These are phyloP conservation scores for Rutidosis leptorrhynchoides DNA, from an alignment of 129 eudicot genomes.

Conservation along the genomic window DNA sequence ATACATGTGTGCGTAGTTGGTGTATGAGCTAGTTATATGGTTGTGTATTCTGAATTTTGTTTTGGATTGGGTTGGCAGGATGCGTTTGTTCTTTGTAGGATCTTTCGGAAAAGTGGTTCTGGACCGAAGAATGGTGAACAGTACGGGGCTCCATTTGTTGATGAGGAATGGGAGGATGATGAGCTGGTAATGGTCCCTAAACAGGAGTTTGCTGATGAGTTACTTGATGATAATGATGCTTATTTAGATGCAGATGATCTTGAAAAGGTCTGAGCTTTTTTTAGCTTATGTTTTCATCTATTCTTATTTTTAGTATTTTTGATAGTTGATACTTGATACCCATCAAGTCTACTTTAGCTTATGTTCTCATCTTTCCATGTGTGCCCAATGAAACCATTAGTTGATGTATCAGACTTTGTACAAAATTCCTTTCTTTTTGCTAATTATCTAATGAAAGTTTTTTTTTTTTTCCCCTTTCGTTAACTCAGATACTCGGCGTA, in stretches of 20 bases:
- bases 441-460: slow-evolving; percentile 12
- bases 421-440: background rate
- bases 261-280: slow-evolving; percentile 62
- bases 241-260: slow-evolving; percentile 65
- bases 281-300: background rate
- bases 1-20: background rate
- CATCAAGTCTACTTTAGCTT: background rate
- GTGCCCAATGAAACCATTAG: background rate
- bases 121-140: slow-evolving; percentile 95
- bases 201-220: slow-evolving; percentile 45
- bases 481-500: slow-evolving; percentile 56
- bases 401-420: background rate
- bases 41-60: background rate
- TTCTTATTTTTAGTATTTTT: background rate
- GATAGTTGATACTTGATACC: background rate
- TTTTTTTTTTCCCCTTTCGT: slow-evolving; percentile 6
- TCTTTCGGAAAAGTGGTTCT: slow-evolving; percentile 85
- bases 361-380: too few species aligned
- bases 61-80: slow-evolving; percentile 50
- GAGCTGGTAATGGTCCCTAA: slow-evolving; percentile 52
- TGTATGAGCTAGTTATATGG: background rate
- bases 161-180: slow-evolving; percentile 84
- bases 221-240: slow-evolving; percentile 52
- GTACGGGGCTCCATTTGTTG: slow-evolving; percentile 72
- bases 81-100: slow-evolving; percentile 69